Conservation (phyloP, 2,329 filamentous ascomycete species). For the Aspergillus pseudoterreus region DNA sequence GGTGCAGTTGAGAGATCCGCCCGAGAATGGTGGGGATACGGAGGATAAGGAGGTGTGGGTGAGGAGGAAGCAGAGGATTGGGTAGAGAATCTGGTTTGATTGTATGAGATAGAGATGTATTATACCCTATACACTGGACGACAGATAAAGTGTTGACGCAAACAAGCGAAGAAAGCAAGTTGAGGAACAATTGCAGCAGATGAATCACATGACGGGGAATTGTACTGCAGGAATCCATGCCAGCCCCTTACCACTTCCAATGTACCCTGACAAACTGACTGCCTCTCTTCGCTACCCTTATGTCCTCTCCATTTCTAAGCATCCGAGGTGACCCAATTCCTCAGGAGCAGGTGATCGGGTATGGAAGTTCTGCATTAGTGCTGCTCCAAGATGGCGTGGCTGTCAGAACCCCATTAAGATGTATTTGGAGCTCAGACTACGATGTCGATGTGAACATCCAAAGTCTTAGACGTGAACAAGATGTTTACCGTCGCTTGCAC, state of each 20-base stretch:
- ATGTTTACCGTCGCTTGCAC: constrained; percentile 18
- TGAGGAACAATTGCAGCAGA: too few relatives aligned
- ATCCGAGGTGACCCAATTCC: constrained; percentile 12
- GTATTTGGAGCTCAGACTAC: constrained; percentile 10
- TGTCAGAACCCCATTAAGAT: constrained; percentile 16
- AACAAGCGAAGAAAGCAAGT: too few relatives aligned
- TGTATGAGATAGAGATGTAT: too few relatives aligned
- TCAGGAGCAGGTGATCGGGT: constrained; percentile 12
- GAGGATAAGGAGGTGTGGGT: constrained; percentile 33
- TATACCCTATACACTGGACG: too few relatives aligned
- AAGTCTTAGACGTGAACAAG: constrained; percentile 15
- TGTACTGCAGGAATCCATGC: too few relatives aligned
- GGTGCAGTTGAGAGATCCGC: constrained; percentile 49
- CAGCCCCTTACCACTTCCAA: too few relatives aligned
- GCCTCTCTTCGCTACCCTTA: not conserved
- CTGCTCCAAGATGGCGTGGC: constrained; percentile 12
- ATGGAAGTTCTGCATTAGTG: constrained; percentile 14
- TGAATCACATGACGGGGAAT: too few relatives aligned
- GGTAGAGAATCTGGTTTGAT: constrained; percentile 9
- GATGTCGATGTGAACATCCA: constrained; percentile 15
- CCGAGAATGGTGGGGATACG: not conserved
- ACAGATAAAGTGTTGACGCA: too few relatives aligned
- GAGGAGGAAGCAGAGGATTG: constrained; percentile 31
- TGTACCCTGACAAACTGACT: too few relatives aligned
- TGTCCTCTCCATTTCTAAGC: constrained; percentile 12